Conservation (phyloP, 108 stramenopile genomes). For the Pseudonitzschia pungens region DNA sequence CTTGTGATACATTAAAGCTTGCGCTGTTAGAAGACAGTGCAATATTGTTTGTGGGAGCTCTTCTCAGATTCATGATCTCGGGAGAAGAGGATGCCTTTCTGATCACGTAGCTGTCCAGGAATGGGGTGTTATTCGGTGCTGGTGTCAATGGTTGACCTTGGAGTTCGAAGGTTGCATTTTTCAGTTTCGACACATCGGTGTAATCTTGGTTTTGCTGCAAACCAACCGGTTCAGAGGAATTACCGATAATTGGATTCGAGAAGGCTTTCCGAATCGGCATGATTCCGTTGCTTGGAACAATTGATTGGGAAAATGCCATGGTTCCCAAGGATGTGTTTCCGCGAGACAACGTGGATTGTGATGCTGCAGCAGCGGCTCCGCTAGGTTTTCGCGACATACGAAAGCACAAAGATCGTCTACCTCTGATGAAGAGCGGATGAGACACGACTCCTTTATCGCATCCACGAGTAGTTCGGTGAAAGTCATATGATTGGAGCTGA, state of each 20-base stretch:
- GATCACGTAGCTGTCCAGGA: background rate
- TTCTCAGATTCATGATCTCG: background rate
- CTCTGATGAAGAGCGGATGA: slow-evolving; percentile 54
- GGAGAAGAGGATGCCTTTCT: background rate
- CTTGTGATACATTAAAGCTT: background rate
- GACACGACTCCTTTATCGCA: slow-evolving; percentile 52
- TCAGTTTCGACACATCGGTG: background rate
- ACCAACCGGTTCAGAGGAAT: background rate
- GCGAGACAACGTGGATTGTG: background rate
- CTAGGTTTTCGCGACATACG: slow-evolving; percentile 18
- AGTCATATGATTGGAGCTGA: slow-evolving; percentile 82
- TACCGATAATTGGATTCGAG: background rate
- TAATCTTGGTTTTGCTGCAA: background rate
- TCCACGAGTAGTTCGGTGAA: slow-evolving; percentile 56
- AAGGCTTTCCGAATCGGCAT: slow-evolving; percentile 1
- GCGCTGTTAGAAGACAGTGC: background rate
- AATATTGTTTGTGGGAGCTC: background rate
- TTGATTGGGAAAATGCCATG: background rate
- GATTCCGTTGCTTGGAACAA: slow-evolving; percentile 6
- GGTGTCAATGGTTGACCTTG: background rate
- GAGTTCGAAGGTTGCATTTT: background rate
- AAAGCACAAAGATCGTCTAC: slow-evolving; percentile 24
- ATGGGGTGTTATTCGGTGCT: background rate
- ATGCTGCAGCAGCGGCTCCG: background rate
- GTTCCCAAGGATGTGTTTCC: background rate